These are phyloP conservation scores for Helenozyma baotianmanensis DNA, from an alignment of 805 yeast species.

Conservation along the genomic window DNA sequence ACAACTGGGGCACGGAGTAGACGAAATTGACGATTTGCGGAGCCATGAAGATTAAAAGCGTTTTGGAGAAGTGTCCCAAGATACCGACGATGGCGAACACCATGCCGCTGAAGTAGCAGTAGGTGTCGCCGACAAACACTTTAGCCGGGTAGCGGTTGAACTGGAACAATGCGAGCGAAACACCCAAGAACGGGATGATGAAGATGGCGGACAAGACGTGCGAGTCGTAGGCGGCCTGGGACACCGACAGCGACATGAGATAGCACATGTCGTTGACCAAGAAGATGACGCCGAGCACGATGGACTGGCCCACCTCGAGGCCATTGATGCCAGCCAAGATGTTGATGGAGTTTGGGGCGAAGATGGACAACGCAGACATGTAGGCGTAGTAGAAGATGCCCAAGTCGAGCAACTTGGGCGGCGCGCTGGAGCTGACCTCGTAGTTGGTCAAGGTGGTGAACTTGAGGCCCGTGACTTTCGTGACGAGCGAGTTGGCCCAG, in stretches of 20 bases:
- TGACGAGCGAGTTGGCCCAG: slow-evolving; percentile 27
- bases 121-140: slow-evolving; percentile 97
- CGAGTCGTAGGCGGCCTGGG: slow-evolving; percentile 61
- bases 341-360: slow-evolving; percentile 93
- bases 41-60: slow-evolving; percentile 75
- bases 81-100: slow-evolving; percentile 96
- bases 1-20: slow-evolving; percentile 89
- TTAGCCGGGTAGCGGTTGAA: slow-evolving; percentile 88
- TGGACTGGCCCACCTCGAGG: slow-evolving; percentile 90
- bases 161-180: slow-evolving; percentile 66
- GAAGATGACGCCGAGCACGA: slow-evolving; percentile 68
- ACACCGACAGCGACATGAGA: slow-evolving; percentile 39
- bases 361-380: slow-evolving; percentile 89
- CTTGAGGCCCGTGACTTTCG: slow-evolving; percentile 32
- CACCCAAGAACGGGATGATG: slow-evolving; percentile 83
- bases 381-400: slow-evolving; percentile 78
- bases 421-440: slow-evolving; percentile 25
- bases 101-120: slow-evolving; percentile 98
- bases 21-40: slow-evolving; percentile 91
- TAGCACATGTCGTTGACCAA: slow-evolving; percentile 76
- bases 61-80: slow-evolving; percentile 92
- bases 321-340: slow-evolving; percentile 97
- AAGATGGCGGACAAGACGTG: slow-evolving; percentile 79
- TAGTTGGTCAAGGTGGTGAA: slow-evolving; percentile 36
- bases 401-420: slow-evolving; percentile 59